These are phyloP conservation scores for Veloboletus limbatus DNA, from an alignment of 1,284 basidiomycete genomes.

Conservation along the genomic window DNA sequence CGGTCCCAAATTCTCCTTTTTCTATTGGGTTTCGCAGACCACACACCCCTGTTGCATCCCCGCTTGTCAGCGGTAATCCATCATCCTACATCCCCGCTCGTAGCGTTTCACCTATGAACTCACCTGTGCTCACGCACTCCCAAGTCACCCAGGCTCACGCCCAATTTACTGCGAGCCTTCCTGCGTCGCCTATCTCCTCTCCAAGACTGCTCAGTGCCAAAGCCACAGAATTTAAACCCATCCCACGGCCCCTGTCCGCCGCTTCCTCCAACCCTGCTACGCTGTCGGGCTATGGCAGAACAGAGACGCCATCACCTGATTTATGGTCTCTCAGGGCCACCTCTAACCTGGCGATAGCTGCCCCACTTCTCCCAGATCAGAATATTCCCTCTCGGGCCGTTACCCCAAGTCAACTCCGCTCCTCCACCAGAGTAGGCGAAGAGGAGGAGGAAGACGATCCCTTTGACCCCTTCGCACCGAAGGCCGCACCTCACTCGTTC, in stretches of 20 bases:
- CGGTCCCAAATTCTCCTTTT: constrained; percentile 67
- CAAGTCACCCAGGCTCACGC: constrained; percentile 45
- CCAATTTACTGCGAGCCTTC: constrained; percentile 71
- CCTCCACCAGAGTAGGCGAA: constrained; percentile 54
- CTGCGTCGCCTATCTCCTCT: constrained; percentile 58
- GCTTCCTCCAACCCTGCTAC: constrained; percentile 64
- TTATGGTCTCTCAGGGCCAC: constrained; percentile 74
- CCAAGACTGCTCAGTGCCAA: constrained; percentile 65
- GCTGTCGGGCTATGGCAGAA: constrained; percentile 47
- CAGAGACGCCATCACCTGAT: constrained; percentile 77
- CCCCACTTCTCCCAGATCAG: constrained; percentile 78
- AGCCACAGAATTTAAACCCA: constrained; percentile 65
- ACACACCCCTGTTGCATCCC: constrained; percentile 72
- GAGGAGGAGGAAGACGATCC: constrained; percentile 69
- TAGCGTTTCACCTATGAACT: constrained; percentile 63
- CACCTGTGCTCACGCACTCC: constrained; percentile 62
- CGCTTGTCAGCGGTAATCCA: constrained; percentile 54
- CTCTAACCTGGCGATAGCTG: constrained; percentile 86
- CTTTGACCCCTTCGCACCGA: constrained; percentile 67
- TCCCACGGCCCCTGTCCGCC: constrained; percentile 71
- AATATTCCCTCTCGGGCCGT: constrained; percentile 47
- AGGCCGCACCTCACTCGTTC: constrained; percentile 51
- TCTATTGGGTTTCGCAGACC: constrained; percentile 70
- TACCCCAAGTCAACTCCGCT: constrained; percentile 50
- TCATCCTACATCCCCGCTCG: constrained; percentile 58